Percentiles rank a stretch among this genome's conserved stretches.
These are phyloP conservation scores for Saccharomycopsis sp. DNA, from an alignment of 805 yeast species.

Conservation along the genomic window DNA sequence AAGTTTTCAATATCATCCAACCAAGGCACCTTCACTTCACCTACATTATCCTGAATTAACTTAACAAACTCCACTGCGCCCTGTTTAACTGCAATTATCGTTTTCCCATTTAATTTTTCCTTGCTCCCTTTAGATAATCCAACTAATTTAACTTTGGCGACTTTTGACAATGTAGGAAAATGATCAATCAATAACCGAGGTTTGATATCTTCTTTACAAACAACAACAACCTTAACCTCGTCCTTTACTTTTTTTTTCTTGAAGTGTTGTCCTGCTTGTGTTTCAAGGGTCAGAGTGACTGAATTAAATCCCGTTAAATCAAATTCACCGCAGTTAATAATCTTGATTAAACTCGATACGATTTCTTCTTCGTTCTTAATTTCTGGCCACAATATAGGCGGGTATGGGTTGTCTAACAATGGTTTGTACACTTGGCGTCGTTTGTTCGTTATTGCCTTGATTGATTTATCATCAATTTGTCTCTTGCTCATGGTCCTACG, in stretches of 20 bases:
- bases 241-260: neutral
- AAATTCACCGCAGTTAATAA: neutral
- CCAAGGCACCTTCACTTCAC: slow-evolving; percentile 41
- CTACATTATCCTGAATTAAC: slow-evolving; percentile 24
- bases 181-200: slow-evolving; percentile 16
- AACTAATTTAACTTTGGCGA: neutral
- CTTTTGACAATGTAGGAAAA: slow-evolving; percentile 15
- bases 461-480: slow-evolving; percentile 1
- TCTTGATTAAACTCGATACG: neutral
- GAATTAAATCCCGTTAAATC: slow-evolving; percentile 16
- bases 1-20: slow-evolving; percentile 28
- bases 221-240: slow-evolving; percentile 3
- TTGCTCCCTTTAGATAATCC: neutral
- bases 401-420: slow-evolving; percentile 18
- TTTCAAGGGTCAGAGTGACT: slow-evolving; percentile 10
- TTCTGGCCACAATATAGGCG: neutral
- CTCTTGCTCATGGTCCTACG: neutral
- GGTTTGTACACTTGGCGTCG: slow-evolving; percentile 17
- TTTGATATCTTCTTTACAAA: slow-evolving; percentile 17
- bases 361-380: slow-evolving; percentile 4
- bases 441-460: slow-evolving; percentile 11
- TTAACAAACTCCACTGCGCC: too few species aligned
- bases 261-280: slow-evolving; percentile 15
- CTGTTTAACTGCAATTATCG: neutral
- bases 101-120: neutral